Evolutionary conservation across 1,139 yeast species (phyloP).

Genomic region (Yarrowia galli): DNA sequence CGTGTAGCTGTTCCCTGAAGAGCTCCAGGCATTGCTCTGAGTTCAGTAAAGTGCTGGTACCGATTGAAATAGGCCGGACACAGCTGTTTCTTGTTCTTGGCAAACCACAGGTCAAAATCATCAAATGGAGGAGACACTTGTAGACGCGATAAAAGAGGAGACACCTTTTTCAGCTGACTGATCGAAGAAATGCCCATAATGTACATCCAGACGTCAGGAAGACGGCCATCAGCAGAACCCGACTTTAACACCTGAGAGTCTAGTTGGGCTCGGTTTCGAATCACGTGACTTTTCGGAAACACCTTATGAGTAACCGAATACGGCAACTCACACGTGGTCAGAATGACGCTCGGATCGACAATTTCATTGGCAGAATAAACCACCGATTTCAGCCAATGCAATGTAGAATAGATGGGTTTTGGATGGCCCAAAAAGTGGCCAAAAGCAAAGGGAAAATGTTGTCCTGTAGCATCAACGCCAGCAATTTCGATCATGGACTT

Average conservation of each 20-base stretch:
- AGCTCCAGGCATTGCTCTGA: not conserved
- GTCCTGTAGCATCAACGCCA: conserved; percentile 4
- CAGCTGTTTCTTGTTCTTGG: not conserved
- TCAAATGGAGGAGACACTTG: not conserved
- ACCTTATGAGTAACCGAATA: no score
- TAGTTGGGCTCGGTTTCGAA: not conserved
- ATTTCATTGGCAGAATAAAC: not conserved
- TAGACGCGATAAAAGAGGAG: not conserved
- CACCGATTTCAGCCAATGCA: not conserved
- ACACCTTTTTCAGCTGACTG: not conserved
- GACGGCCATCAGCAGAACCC: no score
- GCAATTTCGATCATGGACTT: not conserved
- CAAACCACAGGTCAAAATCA: not conserved
- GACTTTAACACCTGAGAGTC: not conserved
- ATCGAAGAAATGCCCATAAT: not conserved
- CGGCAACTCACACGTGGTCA: not conserved
- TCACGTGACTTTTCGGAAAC: not conserved
- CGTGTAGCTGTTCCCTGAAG: not conserved
- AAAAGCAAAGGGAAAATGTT: conserved; percentile 2
- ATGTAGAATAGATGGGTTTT: not conserved
- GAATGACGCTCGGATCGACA: not conserved
- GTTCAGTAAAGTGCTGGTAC: not conserved
- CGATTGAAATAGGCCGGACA: not conserved
- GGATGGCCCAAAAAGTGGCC: not conserved
- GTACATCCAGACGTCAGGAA: not conserved